These are phyloP conservation scores for Microstegium vimineum DNA, from an alignment of 176 grass and related monocot genomes.

Conservation along the genomic window DNA sequence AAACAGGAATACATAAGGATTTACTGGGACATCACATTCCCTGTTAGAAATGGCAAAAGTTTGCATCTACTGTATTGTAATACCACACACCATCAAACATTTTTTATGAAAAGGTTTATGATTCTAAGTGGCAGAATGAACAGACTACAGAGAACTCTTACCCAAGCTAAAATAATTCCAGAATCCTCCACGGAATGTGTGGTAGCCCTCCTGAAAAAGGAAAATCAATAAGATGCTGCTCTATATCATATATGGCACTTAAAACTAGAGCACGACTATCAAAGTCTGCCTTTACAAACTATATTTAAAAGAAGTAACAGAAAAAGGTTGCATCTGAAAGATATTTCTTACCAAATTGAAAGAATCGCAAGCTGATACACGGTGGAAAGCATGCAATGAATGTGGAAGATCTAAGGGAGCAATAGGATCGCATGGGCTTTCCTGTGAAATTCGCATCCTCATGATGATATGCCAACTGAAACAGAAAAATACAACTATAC, in stretches of 20 bases:
- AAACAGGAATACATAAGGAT: not conserved
- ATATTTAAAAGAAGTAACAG: not conserved
- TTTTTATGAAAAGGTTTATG: not conserved
- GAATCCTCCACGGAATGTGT: constrained; percentile 91
- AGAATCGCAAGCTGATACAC: constrained; percentile 66
- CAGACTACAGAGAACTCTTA: constrained; percentile 34
- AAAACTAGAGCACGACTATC: not conserved
- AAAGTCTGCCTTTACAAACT: not conserved
- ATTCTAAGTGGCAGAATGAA: not conserved
- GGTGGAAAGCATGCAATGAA: constrained; percentile 88
- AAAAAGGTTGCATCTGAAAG: constrained; percentile 25
- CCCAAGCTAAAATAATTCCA: constrained; percentile 99
- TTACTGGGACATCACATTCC: not conserved
- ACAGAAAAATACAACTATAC: constrained; percentile 17
- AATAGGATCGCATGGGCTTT: constrained; percentile 80
- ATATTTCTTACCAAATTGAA: constrained; percentile 68
- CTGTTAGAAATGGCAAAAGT: not conserved
- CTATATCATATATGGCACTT: not conserved
- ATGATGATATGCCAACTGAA: constrained; percentile 98
- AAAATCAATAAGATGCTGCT: constrained; percentile 15
- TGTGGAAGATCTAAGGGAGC: constrained; percentile 90
- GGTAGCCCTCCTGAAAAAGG: constrained; percentile 71
- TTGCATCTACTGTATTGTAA: not conserved
- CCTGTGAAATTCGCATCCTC: constrained; percentile 72
- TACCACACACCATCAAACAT: not conserved